Conservation (phyloP, 352 stramenopile genomes). For the Globisporangium barbulae region DNA sequence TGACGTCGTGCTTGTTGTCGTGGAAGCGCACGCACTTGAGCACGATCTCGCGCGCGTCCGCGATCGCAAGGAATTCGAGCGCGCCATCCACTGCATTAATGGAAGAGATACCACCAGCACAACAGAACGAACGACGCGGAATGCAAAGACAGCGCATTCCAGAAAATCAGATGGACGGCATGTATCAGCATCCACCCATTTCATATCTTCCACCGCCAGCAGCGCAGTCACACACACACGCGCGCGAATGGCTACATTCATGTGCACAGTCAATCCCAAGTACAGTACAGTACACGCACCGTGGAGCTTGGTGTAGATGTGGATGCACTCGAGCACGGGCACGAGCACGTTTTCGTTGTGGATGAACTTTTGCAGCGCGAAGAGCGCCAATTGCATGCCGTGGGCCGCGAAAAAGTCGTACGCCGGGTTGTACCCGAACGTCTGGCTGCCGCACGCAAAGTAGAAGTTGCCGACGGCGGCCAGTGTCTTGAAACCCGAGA, state of each 20-base stretch:
- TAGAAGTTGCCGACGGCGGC: conserved; percentile 71
- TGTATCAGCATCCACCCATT: background rate
- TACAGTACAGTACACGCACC: conserved; percentile 21
- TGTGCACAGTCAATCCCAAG: background rate
- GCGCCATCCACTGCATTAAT: conserved; percentile 46
- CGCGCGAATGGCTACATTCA: background rate
- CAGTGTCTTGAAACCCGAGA: conserved; percentile 67
- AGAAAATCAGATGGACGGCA: background rate
- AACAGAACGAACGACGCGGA: background rate
- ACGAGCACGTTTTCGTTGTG: conserved; percentile 66
- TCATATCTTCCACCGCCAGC: background rate
- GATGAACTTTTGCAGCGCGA: conserved; percentile 70
- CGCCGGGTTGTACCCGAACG: conserved; percentile 68
- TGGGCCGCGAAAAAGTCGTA: conserved; percentile 61
- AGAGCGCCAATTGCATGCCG: conserved; percentile 65
- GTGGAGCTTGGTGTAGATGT: conserved; percentile 72
- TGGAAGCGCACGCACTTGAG: conserved; percentile 76
- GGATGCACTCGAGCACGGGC: conserved; percentile 60
- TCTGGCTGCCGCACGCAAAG: conserved; percentile 60
- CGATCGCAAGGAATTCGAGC: conserved; percentile 60
- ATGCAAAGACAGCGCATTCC: background rate
- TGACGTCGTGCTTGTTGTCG: conserved; percentile 74
- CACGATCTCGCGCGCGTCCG: conserved; percentile 53
- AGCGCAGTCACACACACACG: background rate
- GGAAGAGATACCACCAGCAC: background rate